Conservation (phyloP, 305 asterid species). For the Fraxinus baroniana region DNA sequence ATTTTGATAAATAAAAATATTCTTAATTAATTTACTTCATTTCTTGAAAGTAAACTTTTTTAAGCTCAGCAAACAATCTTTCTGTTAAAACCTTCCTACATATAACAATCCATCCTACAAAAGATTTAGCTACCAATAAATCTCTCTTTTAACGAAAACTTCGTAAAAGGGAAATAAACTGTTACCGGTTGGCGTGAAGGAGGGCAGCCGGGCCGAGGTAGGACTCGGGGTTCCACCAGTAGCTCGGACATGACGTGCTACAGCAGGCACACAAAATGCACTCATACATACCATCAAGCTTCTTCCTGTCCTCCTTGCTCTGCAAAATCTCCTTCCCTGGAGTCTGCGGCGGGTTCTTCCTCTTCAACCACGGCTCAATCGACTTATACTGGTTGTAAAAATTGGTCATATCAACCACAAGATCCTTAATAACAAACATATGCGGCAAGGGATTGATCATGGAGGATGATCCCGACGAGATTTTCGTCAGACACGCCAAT, state of each 20-base stretch:
- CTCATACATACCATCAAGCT: conserved; percentile 96
- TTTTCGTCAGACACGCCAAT: conserved; percentile 81
- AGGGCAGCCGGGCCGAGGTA: conserved; percentile 97
- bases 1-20: neutral
- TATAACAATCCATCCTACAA: neutral
- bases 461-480: conserved; percentile 42
- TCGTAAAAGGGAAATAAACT: neutral
- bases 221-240: conserved; percentile 98
- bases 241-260: conserved; percentile 93
- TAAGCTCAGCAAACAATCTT: neutral
- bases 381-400: conserved; percentile 64
- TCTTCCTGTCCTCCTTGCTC: conserved; percentile 83
- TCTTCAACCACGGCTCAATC: conserved; percentile 94
- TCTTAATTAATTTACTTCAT: too few species aligned
- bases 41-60: too few species aligned
- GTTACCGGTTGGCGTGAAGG: conserved; percentile 81
- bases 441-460: conserved; percentile 88
- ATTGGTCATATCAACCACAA: conserved; percentile 67
- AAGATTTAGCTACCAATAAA: neutral
- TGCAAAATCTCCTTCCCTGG: conserved; percentile 80
- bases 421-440: conserved; percentile 89
- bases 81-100: neutral
- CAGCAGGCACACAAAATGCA: conserved; percentile 97
- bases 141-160: neutral
- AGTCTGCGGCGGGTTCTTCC: conserved; percentile 58